Conservation (phyloP, 2,329 filamentous ascomycete genomes). For the Fusarium globosum region DNA sequence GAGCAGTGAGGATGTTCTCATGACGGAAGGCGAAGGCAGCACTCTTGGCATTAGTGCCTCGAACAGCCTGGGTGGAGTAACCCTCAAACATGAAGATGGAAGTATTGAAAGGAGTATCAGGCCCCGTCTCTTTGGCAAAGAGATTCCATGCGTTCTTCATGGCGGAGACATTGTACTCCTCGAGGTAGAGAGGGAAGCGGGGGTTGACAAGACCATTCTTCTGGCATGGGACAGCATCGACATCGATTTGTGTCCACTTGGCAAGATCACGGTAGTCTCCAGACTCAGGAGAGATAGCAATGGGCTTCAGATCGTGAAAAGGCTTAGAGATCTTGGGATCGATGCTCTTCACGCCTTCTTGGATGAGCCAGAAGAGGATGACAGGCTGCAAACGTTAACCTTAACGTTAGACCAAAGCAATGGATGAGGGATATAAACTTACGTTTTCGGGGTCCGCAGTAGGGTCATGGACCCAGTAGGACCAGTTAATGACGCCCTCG, state of each 20-base stretch:
- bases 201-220: constrained; percentile 42
- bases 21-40: constrained; percentile 40
- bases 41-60: neutral
- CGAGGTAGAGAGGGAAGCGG: constrained; percentile 42
- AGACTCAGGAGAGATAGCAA: constrained; percentile 45
- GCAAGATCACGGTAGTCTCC: constrained; percentile 41
- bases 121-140: constrained; percentile 27
- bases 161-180: constrained; percentile 30
- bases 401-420: neutral
- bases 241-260: constrained; percentile 36
- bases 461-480: constrained; percentile 58
- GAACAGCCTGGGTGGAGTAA: constrained; percentile 58
- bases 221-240: constrained; percentile 33
- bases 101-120: constrained; percentile 28
- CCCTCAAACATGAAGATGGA: constrained; percentile 67
- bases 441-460: constrained; percentile 55
- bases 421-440: constrained; percentile 5
- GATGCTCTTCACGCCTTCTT: constrained; percentile 57
- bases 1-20: constrained; percentile 38
- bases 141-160: constrained; percentile 32
- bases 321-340: constrained; percentile 55
- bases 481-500: constrained; percentile 61
- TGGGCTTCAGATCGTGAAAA: constrained; percentile 57
- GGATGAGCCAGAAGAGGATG: constrained; percentile 57
- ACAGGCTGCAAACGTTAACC: constrained; percentile 44